Evolutionary conservation across 2,329 filamentous ascomycete genomes (phyloP).

Genomic region (Aureobasidium sp.): DNA sequence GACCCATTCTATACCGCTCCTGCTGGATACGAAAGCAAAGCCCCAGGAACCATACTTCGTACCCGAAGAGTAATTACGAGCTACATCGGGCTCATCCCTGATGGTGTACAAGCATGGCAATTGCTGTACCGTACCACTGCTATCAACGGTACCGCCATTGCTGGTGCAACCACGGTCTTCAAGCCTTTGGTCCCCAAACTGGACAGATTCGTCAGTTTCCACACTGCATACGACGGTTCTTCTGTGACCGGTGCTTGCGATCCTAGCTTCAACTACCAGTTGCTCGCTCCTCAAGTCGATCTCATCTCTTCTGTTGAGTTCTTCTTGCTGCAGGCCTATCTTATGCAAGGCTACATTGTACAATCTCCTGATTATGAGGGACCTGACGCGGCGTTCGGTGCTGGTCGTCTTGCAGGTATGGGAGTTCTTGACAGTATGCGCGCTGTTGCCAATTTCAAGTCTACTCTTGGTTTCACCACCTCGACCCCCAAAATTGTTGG

Average conservation of each 20-base stretch:
- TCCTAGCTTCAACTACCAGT: slow-evolving; percentile 22
- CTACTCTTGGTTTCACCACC: slow-evolving; percentile 7
- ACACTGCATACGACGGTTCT: slow-evolving; percentile 15
- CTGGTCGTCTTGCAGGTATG: slow-evolving; percentile 30
- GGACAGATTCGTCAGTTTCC: slow-evolving; percentile 17
- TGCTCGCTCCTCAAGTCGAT: slow-evolving; percentile 1
- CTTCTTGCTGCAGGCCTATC: slow-evolving; percentile 23
- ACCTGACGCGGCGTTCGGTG: slow-evolving; percentile 29
- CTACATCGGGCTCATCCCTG: slow-evolving; percentile 7
- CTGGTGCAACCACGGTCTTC: slow-evolving; percentile 10
- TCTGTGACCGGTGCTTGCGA: slow-evolving; percentile 13
- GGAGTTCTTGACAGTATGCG: slow-evolving; percentile 34
- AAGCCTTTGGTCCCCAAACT: slow-evolving; percentile 1
- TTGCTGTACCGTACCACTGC: slow-evolving; percentile 20
- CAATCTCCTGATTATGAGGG: slow-evolving; percentile 32
- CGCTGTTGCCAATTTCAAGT: slow-evolving; percentile 26
- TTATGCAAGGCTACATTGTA: slow-evolving; percentile 30
- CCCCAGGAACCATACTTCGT: slow-evolving; percentile 31
- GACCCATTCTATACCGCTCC: slow-evolving; percentile 35
- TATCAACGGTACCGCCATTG: slow-evolving; percentile 2
- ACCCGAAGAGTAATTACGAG: not conserved
- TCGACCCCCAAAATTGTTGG: slow-evolving; percentile 17
- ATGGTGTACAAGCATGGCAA: slow-evolving; percentile 9
- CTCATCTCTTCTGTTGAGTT: not conserved
- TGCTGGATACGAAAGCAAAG: slow-evolving; percentile 26